Conservation (phyloP, 1,284 basidiomycete genomes). For the Ganoderma boninense region DNA sequence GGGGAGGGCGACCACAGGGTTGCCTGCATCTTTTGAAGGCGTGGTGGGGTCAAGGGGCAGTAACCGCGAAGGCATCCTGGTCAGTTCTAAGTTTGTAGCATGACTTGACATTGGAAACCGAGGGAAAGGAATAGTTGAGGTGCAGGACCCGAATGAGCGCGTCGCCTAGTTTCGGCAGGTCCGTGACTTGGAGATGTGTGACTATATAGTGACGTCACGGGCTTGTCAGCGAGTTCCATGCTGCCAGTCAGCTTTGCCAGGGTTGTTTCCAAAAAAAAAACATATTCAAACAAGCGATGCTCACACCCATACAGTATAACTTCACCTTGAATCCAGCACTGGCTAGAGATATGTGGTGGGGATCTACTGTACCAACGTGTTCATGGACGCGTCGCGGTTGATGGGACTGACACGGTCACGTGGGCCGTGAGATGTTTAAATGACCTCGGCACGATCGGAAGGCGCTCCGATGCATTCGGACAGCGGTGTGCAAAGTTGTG, state of each 20-base stretch:
- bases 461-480: conserved; percentile 22
- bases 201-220: background rate
- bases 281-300: too few species aligned
- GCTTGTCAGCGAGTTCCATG: background rate
- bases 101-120: background rate
- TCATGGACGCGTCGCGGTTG: background rate
- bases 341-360: too few species aligned
- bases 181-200: background rate
- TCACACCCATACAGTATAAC: too few species aligned
- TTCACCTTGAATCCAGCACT: too few species aligned
- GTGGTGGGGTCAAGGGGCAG: background rate
- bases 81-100: background rate
- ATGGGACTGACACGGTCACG: conserved; percentile 22
- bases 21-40: background rate
- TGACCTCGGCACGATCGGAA: background rate
- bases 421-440: conserved; percentile 29
- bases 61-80: background rate
- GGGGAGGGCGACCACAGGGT: conserved; percentile 26
- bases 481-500: too few species aligned
- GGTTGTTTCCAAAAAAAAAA: too few species aligned
- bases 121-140: background rate
- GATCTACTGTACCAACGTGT: background rate
- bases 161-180: background rate
- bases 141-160: background rate
- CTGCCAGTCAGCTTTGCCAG: too few species aligned